Conservation (phyloP, 495 filamentous ascomycete genomes). For the Thermothielavioides terrestris region DNA sequence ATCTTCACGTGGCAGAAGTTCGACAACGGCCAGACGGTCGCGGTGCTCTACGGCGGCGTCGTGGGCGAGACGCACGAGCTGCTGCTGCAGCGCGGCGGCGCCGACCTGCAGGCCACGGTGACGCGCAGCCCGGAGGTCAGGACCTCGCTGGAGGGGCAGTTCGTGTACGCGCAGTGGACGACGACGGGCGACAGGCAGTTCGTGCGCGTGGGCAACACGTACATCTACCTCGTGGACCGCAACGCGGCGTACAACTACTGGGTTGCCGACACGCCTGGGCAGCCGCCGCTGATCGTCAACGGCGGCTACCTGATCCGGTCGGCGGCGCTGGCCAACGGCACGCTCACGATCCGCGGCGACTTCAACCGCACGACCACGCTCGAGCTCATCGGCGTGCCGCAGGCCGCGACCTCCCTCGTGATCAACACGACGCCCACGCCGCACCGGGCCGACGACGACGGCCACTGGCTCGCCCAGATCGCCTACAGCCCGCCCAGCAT, state of each 20-base stretch:
- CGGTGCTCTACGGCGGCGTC: constrained; percentile 65
- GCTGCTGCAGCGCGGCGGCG: constrained; percentile 39
- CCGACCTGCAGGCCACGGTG: constrained; percentile 33
- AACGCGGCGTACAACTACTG: constrained; percentile 72
- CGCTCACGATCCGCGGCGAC: constrained; percentile 57
- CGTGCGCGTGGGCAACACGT: constrained; percentile 43
- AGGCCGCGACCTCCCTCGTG: constrained; percentile 39
- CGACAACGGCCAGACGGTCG: constrained; percentile 38
- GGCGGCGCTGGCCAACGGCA: constrained; percentile 41
- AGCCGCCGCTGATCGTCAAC: constrained; percentile 51
- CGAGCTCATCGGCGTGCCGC: constrained; percentile 56
- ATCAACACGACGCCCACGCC: constrained; percentile 49
- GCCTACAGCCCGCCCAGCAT: constrained; percentile 46
- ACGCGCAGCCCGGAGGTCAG: constrained; percentile 9
- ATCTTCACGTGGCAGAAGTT: constrained; percentile 54
- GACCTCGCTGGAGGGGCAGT: background rate
- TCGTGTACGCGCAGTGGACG: constrained; percentile 8
- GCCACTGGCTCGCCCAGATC: constrained; percentile 47
- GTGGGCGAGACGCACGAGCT: constrained; percentile 63
- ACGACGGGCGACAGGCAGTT: constrained; percentile 19
- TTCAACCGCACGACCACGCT: constrained; percentile 56
- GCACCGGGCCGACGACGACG: constrained; percentile 37
- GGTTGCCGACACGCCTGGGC: constrained; percentile 45
- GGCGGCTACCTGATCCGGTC: constrained; percentile 69
- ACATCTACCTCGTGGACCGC: constrained; percentile 53